Percentiles rank a stretch among this genome's conserved stretches.
These are phyloP conservation scores for Gastrodia elata DNA, from an alignment of 106 monocot genomes.

Conservation along the genomic window DNA sequence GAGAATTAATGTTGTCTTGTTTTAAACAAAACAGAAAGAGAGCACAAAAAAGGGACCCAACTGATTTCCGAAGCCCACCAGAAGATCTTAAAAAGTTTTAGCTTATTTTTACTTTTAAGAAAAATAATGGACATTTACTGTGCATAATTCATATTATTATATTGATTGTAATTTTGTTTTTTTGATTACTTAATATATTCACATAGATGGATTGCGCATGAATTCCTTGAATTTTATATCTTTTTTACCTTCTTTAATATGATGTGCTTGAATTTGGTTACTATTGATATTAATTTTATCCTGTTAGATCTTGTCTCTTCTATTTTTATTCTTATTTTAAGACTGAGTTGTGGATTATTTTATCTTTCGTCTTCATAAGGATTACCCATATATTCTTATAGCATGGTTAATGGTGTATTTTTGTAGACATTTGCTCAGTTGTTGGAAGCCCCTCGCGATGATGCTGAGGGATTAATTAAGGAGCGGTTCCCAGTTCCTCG, in stretches of 20 bases:
- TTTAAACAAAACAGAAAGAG: too few relatives aligned
- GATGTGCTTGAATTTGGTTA: neutral
- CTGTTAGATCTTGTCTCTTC: neutral
- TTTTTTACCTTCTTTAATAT: neutral
- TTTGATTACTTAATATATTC: neutral
- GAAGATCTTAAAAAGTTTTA: neutral
- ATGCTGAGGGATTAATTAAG: slow-evolving; percentile 74
- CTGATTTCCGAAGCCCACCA: too few relatives aligned
- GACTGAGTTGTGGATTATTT: neutral
- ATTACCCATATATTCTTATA: neutral
- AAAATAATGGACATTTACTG: neutral
- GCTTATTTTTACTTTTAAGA: neutral
- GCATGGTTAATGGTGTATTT: neutral
- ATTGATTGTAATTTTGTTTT: neutral
- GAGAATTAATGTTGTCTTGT: neutral
- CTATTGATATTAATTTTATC: neutral
- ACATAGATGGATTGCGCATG: neutral
- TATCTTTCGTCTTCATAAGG: neutral
- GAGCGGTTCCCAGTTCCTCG: slow-evolving; percentile 92
- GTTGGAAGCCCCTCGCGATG: slow-evolving; percentile 73
- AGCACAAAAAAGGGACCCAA: too few relatives aligned
- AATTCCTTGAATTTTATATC: neutral
- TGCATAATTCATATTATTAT: neutral
- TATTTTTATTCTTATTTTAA: neutral
- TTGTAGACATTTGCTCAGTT: slow-evolving; percentile 74